phyloP scores from a whole-genome alignment of 2,329 filamentous ascomycete genomes.

The Sporothrix brunneoviolacea region DNA sequence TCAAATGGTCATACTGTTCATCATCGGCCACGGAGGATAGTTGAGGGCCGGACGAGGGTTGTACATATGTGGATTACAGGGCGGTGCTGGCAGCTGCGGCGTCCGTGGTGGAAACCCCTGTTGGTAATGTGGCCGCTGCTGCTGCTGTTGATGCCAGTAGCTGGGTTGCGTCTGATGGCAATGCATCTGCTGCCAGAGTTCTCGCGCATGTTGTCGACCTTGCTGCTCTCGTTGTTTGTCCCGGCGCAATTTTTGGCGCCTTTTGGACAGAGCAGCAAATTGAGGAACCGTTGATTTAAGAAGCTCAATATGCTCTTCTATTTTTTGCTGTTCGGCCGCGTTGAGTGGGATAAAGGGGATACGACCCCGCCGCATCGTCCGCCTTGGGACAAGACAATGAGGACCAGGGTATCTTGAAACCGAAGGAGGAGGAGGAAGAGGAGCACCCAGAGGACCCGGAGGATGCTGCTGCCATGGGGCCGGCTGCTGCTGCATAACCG shows the following conservation, averaged over 20 bases:
- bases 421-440: too few relatives aligned
- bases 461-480: too few relatives aligned
- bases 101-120: not conserved
- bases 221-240: not conserved
- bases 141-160: too few relatives aligned
- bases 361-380: not conserved
- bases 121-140: not conserved
- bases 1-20: not conserved
- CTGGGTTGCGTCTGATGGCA: too few relatives aligned
- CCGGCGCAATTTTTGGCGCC: slow-evolving; percentile 15
- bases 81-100: not conserved
- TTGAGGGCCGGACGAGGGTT: too few relatives aligned
- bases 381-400: not conserved
- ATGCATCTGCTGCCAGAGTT: not conserved
- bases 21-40: too few relatives aligned
- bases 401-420: not conserved
- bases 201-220: not conserved
- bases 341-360: slow-evolving; percentile 7
- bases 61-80: too few relatives aligned
- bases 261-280: slow-evolving; percentile 15
- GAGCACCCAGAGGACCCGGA: too few relatives aligned
- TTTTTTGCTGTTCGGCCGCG: slow-evolving; percentile 15
- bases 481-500: too few relatives aligned
- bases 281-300: slow-evolving; percentile 15
- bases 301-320: slow-evolving; percentile 18